Evolutionary conservation across 2,329 filamentous ascomycete species (phyloP).

Genomic region (Zymoseptoria pseudotritici): DNA sequence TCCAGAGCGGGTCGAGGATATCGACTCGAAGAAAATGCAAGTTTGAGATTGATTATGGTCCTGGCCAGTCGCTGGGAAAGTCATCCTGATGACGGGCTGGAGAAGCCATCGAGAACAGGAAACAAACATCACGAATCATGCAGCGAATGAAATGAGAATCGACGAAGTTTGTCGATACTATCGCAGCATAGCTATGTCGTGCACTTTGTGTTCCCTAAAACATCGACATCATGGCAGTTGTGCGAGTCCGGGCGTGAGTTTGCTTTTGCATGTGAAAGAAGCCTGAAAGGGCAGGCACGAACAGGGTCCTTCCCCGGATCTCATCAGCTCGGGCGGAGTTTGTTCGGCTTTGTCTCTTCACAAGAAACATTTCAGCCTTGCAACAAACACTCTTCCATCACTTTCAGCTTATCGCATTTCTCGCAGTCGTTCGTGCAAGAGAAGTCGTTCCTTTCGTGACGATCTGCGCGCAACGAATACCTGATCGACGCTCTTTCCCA

Average conservation of each 20-base stretch:
- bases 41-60: constrained; percentile 1
- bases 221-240: too few species aligned
- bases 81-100: background rate
- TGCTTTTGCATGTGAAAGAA: background rate
- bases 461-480: background rate
- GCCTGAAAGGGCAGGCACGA: too few species aligned
- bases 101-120: background rate
- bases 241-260: background rate
- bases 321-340: background rate
- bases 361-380: background rate
- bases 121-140: background rate
- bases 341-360: background rate
- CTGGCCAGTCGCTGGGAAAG: background rate
- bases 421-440: background rate
- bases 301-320: background rate
- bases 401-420: background rate
- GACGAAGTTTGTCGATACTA: too few species aligned
- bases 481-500: background rate
- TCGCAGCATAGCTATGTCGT: too few species aligned
- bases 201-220: too few species aligned
- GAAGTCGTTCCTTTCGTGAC: background rate
- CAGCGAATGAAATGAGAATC: too few species aligned
- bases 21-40: constrained; percentile 7
- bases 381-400: background rate
- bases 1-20: constrained; percentile 9